Evolutionary conservation across 208 protist species (phyloP).

Genomic region (Acanthamoeba healyi): DNA sequence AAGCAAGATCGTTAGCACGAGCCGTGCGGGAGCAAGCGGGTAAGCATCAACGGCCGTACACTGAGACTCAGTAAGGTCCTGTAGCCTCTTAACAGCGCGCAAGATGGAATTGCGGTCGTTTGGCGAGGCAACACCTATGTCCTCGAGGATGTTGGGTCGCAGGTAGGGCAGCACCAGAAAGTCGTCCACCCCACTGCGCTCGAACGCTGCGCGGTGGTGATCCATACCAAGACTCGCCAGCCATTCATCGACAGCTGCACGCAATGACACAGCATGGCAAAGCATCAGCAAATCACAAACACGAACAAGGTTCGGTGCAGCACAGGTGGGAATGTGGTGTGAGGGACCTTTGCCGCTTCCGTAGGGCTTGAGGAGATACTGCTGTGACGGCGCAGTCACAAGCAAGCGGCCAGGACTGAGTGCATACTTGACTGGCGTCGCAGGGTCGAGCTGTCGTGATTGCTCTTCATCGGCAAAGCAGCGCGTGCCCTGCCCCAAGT

Average conservation of each 20-base stretch:
- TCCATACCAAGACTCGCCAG: constrained; percentile 44
- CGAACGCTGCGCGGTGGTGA: background rate
- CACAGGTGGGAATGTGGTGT: too few species aligned
- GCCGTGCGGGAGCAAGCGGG: too few species aligned
- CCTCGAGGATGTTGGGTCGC: constrained; percentile 63
- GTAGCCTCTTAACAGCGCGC: constrained; percentile 54
- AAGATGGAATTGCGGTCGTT: background rate
- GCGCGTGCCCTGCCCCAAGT: background rate
- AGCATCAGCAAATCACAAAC: background rate
- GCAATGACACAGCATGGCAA: background rate
- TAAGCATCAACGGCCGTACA: background rate
- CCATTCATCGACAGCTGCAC: constrained; percentile 61
- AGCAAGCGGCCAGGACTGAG: constrained; percentile 47
- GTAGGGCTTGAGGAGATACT: constrained; percentile 29
- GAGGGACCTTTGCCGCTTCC: constrained; percentile 56
- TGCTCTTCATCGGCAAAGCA: constrained; percentile 6
- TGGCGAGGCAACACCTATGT: constrained; percentile 11
- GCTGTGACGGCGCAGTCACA: background rate
- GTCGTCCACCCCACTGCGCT: constrained; percentile 19
- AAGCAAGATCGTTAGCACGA: too few species aligned
- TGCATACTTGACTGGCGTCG: constrained; percentile 2
- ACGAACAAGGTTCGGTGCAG: too few species aligned
- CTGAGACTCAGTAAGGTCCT: background rate
- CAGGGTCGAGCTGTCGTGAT: background rate
- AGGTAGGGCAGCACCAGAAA: constrained; percentile 72